These are phyloP conservation scores for Colletotrichum sp. DNA, from an alignment of 2,329 filamentous ascomycete species.

Conservation along the genomic window DNA sequence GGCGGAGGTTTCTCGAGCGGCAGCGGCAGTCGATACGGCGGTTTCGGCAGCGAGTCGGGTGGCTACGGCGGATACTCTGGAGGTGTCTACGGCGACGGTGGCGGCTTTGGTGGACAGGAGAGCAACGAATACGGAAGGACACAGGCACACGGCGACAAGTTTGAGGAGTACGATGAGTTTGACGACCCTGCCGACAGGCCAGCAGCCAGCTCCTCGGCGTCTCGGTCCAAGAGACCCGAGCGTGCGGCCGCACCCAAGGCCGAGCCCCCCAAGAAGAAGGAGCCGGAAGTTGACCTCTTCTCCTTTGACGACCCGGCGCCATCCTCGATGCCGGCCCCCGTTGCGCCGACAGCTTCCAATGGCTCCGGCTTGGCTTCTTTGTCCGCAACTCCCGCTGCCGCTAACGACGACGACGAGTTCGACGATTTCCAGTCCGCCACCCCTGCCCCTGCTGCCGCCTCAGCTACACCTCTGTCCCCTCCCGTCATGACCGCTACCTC, in stretches of 20 bases:
- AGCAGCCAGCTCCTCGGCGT: conserved; percentile 51
- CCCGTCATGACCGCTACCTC: conserved; percentile 58
- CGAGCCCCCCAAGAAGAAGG: conserved; percentile 79
- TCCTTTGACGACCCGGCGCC: conserved; percentile 82
- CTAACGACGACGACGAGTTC: conserved; percentile 77
- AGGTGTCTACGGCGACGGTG: conserved; percentile 92
- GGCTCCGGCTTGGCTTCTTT: conserved; percentile 54
- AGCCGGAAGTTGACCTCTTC: conserved; percentile 90
- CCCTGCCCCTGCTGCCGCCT: conserved; percentile 55
- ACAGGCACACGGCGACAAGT: conserved; percentile 69
- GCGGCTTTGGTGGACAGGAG: conserved; percentile 83
- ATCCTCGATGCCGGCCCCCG: conserved; percentile 47
- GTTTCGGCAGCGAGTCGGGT: conserved; percentile 88
- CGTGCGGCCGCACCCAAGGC: conserved; percentile 63
- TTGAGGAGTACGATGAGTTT: conserved; percentile 97
- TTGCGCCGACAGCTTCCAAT: conserved; percentile 50
- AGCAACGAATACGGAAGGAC: conserved; percentile 58
- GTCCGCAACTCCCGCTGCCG: conserved; percentile 33
- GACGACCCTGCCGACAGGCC: conserved; percentile 70
- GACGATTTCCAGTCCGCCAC: conserved; percentile 93
- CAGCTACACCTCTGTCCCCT: conserved; percentile 51
- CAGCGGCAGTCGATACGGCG: conserved; percentile 72
- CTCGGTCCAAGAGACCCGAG: conserved; percentile 53
- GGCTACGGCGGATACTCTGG: conserved; percentile 70
- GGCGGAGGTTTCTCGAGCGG: conserved; percentile 61